A percentile compares a stretch with the other conserved stretches of the same genome.
Evolutionary conservation across 2,329 filamentous ascomycete species (phyloP).

Genomic region (Ceratocystis cubensis): DNA sequence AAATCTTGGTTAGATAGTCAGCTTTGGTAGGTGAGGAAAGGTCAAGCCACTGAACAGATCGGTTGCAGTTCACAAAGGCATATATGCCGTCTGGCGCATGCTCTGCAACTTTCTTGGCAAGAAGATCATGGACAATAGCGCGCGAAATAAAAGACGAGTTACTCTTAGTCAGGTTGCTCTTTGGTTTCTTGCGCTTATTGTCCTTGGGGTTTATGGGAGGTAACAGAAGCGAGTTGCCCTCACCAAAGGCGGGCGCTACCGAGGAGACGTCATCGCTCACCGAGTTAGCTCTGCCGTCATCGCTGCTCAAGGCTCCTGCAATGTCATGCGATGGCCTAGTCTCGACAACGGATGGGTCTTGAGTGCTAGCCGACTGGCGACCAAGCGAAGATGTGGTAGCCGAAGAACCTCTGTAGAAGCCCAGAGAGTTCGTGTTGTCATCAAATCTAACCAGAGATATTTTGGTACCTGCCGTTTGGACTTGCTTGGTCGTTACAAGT

Average conservation of each 20-base stretch:
- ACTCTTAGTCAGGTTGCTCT: constrained; percentile 97
- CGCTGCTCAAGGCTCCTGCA: constrained; percentile 42
- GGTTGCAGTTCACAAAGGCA: constrained; percentile 89
- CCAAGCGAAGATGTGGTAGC: constrained; percentile 37
- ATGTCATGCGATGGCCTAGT: constrained; percentile 47
- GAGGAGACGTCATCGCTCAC: constrained; percentile 38
- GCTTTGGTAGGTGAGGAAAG: constrained; percentile 64
- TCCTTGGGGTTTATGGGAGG: constrained; percentile 53
- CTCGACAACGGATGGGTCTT: constrained; percentile 47
- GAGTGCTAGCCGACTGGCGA: constrained; percentile 39
- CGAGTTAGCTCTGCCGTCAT: constrained; percentile 42
- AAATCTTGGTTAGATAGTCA: constrained; percentile 86
- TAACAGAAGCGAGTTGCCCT: constrained; percentile 62
- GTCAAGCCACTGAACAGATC: constrained; percentile 93
- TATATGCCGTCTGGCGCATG: constrained; percentile 68
- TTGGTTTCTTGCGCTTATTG: constrained; percentile 78
- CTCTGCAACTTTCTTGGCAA: constrained; percentile 68
- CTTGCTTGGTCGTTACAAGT: constrained; percentile 68
- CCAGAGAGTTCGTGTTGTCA: constrained; percentile 42
- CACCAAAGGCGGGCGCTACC: constrained; percentile 61
- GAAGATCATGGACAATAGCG: constrained; percentile 75
- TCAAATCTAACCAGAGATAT: constrained; percentile 65
- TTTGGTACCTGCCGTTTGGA: constrained; percentile 75
- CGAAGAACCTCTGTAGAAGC: constrained; percentile 43
- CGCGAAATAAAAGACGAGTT: constrained; percentile 98